Percentiles rank a stretch among this genome's conserved stretches.
These are phyloP conservation scores for Penicillium palitans DNA, from an alignment of 2,329 filamentous ascomycete genomes.

Conservation along the genomic window DNA sequence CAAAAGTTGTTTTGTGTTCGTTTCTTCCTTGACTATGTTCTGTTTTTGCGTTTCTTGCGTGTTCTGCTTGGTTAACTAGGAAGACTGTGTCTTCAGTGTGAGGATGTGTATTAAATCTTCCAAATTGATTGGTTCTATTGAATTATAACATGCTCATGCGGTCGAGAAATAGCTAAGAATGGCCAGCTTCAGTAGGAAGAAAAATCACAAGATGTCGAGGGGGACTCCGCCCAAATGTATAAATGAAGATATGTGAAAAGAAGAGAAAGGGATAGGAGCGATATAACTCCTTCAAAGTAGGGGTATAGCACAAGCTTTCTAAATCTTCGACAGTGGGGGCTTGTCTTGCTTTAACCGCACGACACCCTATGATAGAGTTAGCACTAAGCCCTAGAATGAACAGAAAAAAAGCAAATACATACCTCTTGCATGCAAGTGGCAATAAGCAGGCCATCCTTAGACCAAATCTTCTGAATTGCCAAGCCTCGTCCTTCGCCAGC, in stretches of 20 bases:
- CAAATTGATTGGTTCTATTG: constrained; percentile 1
- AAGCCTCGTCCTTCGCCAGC: constrained; percentile 52
- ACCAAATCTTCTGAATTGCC: constrained; percentile 52
- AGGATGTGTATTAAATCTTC: not conserved
- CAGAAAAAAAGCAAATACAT: constrained; percentile 19
- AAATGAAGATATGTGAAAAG: constrained; percentile 8
- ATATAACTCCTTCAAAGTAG: not conserved
- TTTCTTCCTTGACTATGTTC: not conserved
- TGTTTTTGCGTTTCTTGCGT: not conserved
- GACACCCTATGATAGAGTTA: constrained; percentile 41
- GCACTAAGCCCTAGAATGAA: constrained; percentile 2
- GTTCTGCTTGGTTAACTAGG: not conserved
- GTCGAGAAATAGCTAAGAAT: not conserved
- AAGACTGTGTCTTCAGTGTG: not conserved
- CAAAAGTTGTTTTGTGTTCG: constrained; percentile 9
- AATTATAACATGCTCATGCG: not conserved
- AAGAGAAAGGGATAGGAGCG: not conserved
- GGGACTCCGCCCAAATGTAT: constrained; percentile 8
- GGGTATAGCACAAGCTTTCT: constrained; percentile 13
- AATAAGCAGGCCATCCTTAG: constrained; percentile 49
- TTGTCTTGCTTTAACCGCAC: constrained; percentile 49
- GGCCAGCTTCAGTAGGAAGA: not conserved
- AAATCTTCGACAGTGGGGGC: constrained; percentile 35
- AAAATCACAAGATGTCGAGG: not conserved
- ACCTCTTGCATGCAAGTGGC: constrained; percentile 55